phyloP scores from a whole-genome alignment of 176 grass and related monocot species.

The Triticum dicoccoides region DNA sequence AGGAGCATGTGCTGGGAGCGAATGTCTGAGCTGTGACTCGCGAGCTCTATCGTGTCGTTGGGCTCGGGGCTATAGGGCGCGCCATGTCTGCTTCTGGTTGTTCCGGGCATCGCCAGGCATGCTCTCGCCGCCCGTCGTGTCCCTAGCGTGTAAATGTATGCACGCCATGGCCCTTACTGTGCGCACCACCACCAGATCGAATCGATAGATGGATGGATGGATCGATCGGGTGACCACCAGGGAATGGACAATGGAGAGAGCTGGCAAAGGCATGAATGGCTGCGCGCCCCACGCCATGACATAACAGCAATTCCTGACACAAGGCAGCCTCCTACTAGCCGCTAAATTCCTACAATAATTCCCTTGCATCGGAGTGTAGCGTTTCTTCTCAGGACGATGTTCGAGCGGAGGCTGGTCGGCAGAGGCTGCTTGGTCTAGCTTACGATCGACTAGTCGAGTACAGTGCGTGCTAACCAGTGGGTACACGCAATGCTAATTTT shows the following conservation, averaged over 20 bases:
- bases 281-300: background rate
- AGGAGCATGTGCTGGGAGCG: background rate
- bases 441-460: background rate
- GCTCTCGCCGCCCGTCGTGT: background rate
- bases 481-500: background rate
- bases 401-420: background rate
- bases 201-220: background rate
- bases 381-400: background rate
- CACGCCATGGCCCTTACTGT: background rate
- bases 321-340: background rate
- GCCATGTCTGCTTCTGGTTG: constrained; percentile 29
- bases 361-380: background rate
- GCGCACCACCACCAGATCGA: background rate
- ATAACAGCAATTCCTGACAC: background rate
- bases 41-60: background rate
- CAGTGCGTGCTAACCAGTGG: background rate
- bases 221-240: background rate
- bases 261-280: background rate
- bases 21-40: background rate
- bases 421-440: background rate
- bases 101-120: constrained; percentile 4
- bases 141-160: background rate
- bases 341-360: background rate
- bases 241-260: background rate
- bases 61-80: background rate